Evolutionary conservation across 768 basidiomycete genomes (phyloP).

Genomic region (Austroboletus festivus): DNA sequence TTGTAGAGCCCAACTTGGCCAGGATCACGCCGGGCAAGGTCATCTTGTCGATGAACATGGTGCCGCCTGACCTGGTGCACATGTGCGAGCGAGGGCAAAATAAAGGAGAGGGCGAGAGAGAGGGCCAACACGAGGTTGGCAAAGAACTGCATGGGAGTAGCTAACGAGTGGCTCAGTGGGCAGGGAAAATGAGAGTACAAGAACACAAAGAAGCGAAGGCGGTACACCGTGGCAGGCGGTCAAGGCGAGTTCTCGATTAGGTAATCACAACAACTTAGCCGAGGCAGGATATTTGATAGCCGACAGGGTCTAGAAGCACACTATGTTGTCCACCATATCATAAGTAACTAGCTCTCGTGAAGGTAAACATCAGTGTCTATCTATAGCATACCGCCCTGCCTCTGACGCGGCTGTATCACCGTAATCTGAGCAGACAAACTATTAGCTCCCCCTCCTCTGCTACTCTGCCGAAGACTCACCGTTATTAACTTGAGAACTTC

Average conservation of each 20-base stretch:
- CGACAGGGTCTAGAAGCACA: neutral
- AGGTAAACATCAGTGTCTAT: too few species aligned
- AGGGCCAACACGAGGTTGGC: slow-evolving; percentile 19
- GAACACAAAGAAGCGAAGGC: neutral
- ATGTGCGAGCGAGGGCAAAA: slow-evolving; percentile 18
- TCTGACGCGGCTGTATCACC: slow-evolving; percentile 51
- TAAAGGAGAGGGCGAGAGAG: slow-evolving; percentile 15
- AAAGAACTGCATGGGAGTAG: slow-evolving; percentile 22
- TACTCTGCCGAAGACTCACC: slow-evolving; percentile 39
- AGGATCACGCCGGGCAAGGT: slow-evolving; percentile 24
- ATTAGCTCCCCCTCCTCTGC: slow-evolving; percentile 1
- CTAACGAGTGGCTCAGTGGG: slow-evolving; percentile 22
- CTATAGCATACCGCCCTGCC: neutral
- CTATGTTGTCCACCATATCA: too few species aligned
- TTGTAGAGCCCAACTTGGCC: slow-evolving; percentile 22
- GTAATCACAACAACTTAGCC: neutral
- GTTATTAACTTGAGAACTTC: slow-evolving; percentile 85
- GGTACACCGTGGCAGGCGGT: neutral
- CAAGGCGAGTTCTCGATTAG: slow-evolving; percentile 6
- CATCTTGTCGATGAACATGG: slow-evolving; percentile 20
- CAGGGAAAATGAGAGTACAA: slow-evolving; percentile 10
- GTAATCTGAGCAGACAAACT: slow-evolving; percentile 38
- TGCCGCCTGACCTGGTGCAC: slow-evolving; percentile 22
- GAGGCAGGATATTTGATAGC: too few species aligned
- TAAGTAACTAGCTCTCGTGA: too few species aligned